A percentile compares a stretch with the other conserved stretches of the same genome.
Conservation (phyloP, 345 rosid genomes). For the Moricandia arvensis region DNA sequence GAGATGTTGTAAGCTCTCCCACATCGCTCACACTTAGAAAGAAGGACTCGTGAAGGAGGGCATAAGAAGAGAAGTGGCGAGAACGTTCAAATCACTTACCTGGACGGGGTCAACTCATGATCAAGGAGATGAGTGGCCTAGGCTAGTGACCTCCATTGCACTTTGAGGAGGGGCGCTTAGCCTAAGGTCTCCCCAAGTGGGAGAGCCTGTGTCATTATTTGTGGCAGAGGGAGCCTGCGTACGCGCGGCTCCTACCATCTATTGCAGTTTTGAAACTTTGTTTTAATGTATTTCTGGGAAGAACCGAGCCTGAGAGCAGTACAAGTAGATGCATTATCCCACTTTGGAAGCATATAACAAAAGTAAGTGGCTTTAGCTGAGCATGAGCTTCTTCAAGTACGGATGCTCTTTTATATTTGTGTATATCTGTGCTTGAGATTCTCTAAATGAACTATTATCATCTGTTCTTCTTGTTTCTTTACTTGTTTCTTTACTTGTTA, state of each 20-base stretch:
- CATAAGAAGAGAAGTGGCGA: not conserved
- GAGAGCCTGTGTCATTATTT: conserved; percentile 61
- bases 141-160: conserved; percentile 41
- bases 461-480: no score
- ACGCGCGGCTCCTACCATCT: conserved; percentile 45
- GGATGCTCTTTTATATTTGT: not conserved
- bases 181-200: conserved; percentile 39
- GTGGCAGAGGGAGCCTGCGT: conserved; percentile 50
- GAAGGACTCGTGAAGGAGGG: no score
- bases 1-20: not conserved
- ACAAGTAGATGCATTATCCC: not conserved
- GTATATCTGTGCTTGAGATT: no score
- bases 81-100: conserved; percentile 35
- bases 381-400: not conserved
- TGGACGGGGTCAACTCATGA: conserved; percentile 37
- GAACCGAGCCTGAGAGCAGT: no score
- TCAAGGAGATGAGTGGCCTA: conserved; percentile 32
- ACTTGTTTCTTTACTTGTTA: no score
- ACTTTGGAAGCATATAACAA: not conserved
- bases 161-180: conserved; percentile 14
- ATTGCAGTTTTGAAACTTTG: not conserved
- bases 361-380: not conserved
- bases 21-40: not conserved
- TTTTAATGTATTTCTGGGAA: no score
- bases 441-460: no score